These are phyloP conservation scores for Populus deltoides DNA, from an alignment of 345 rosid species.

Conservation along the genomic window DNA sequence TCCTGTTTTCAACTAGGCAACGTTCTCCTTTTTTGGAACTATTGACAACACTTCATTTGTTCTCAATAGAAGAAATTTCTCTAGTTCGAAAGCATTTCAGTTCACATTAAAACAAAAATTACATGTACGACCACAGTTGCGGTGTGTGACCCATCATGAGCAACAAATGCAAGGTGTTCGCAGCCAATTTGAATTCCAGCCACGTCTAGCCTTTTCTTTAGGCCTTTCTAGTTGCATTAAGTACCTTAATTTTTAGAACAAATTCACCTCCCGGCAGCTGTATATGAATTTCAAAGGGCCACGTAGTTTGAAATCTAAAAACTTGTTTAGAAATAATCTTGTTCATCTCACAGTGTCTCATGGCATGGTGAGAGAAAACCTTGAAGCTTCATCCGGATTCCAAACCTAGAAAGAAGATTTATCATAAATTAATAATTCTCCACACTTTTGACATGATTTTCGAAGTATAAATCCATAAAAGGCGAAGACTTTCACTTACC, in stretches of 20 bases:
- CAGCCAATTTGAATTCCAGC: too few species aligned
- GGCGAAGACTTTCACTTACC: conserved; percentile 37
- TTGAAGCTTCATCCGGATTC: conserved; percentile 42
- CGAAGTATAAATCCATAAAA: conserved; percentile 37
- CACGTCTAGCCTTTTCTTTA: too few species aligned
- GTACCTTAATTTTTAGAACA: conserved; percentile 39
- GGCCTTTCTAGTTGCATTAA: conserved; percentile 36
- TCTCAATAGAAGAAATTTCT: conserved; percentile 11
- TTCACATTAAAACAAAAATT: conserved; percentile 34
- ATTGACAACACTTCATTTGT: background rate
- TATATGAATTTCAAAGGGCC: conserved; percentile 48
- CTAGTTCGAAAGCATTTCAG: conserved; percentile 1
- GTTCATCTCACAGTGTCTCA: too few species aligned
- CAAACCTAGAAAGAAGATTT: conserved; percentile 41
- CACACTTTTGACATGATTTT: conserved; percentile 27
- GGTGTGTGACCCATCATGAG: conserved; percentile 28
- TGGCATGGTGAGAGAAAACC: conserved; percentile 13
- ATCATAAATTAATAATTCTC: conserved; percentile 52
- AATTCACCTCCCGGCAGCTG: conserved; percentile 49
- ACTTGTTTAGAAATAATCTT: conserved; percentile 8
- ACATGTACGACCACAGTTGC: conserved; percentile 27
- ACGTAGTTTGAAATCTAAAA: conserved; percentile 14
- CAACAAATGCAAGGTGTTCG: too few species aligned
- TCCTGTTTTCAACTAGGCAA: background rate
- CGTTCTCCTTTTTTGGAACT: background rate